Evolutionary conservation across 202 grass and related monocot genomes (phyloP).

Genomic region (Zoysia matrella): DNA sequence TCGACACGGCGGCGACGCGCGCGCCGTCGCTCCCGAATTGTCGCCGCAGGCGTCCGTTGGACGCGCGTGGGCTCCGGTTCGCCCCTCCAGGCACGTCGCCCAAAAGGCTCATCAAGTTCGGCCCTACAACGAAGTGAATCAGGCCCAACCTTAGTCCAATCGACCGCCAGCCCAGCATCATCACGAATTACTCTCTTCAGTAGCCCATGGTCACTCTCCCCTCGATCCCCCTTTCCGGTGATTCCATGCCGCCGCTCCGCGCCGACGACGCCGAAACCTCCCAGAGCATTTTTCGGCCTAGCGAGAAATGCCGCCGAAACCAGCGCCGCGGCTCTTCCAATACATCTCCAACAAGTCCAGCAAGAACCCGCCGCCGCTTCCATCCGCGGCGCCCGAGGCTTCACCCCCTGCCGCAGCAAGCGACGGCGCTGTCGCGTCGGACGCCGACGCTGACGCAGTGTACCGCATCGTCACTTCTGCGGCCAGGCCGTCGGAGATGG

Average conservation of each 20-base stretch:
- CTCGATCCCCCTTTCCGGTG: background rate
- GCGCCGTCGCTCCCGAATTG: background rate
- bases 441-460: slow-evolving; percentile 52
- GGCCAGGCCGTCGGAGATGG: slow-evolving; percentile 61
- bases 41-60: too few relatives aligned
- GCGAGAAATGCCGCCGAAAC: slow-evolving; percentile 42
- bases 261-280: slow-evolving; percentile 28
- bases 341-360: slow-evolving; percentile 39
- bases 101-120: background rate
- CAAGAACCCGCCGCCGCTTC: background rate
- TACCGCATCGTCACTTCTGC: slow-evolving; percentile 63
- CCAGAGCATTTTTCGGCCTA: background rate
- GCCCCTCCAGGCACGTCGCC: too few relatives aligned
- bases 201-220: background rate
- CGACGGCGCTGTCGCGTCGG: background rate
- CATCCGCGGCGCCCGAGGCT: background rate
- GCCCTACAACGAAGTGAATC: background rate
- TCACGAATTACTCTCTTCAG: background rate
- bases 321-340: slow-evolving; percentile 32
- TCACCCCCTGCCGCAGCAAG: too few relatives aligned
- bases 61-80: too few relatives aligned
- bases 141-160: background rate
- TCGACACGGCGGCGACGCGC: background rate
- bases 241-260: slow-evolving; percentile 15
- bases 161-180: too few relatives aligned